Conservation (phyloP, 257 asterid genomes). For the Vinca minor region DNA sequence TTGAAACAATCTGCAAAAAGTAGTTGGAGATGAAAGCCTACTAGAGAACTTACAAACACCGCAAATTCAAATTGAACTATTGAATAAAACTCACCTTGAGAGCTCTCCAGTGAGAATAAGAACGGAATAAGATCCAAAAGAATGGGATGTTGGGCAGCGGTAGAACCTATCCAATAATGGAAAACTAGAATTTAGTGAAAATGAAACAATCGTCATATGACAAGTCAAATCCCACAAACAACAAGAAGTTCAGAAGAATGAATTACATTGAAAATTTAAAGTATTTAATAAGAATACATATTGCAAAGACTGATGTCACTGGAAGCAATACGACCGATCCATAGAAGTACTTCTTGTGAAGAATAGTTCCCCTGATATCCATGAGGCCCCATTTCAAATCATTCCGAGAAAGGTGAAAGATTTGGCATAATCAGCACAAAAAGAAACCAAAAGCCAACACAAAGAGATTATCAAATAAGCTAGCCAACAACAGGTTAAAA, state of each 20-base stretch:
- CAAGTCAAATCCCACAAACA: neutral
- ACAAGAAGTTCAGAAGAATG: too few relatives aligned
- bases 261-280: too few relatives aligned
- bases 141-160: constrained; percentile 95
- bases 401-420: constrained; percentile 1
- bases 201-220: neutral
- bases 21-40: neutral
- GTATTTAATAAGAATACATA: constrained; percentile 19
- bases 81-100: constrained; percentile 74
- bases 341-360: constrained; percentile 80
- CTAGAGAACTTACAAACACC: neutral
- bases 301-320: constrained; percentile 65
- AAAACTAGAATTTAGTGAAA: constrained; percentile 9
- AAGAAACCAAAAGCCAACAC: neutral
- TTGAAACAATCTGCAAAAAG: neutral
- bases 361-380: constrained; percentile 62
- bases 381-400: constrained; percentile 15
- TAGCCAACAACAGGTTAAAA: neutral
- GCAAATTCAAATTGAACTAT: too few relatives aligned
- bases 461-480: neutral
- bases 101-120: constrained; percentile 99
- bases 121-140: constrained; percentile 90
- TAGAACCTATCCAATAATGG: constrained; percentile 51
- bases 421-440: too few relatives aligned
- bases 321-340: constrained; percentile 79